phyloP scores from a whole-genome alignment of 352 stramenopile species.

The Phytophthora vignae region DNA sequence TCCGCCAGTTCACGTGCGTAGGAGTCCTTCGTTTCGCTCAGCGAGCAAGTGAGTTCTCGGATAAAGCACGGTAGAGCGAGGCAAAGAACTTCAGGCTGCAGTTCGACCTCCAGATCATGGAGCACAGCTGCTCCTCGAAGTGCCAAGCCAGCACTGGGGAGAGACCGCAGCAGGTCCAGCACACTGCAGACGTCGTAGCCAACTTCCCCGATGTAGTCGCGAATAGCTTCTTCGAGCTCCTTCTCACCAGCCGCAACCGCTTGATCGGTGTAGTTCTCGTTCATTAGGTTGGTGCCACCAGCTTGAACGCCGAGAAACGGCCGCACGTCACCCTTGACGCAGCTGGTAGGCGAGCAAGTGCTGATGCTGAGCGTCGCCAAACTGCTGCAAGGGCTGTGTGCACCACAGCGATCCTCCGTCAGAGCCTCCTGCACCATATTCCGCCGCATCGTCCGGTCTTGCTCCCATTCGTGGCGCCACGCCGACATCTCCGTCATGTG shows the following conservation, averaged over 20 bases:
- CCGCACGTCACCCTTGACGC: background rate
- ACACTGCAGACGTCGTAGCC: slow-evolving; percentile 2
- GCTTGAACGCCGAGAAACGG: background rate
- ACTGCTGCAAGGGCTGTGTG: background rate
- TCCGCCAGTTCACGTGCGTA: background rate
- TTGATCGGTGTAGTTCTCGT: no score
- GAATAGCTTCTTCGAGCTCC: slow-evolving; percentile 1
- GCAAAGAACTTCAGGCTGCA: slow-evolving; percentile 8
- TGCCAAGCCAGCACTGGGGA: background rate
- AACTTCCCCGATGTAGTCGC: background rate
- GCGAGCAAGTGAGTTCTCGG: background rate
- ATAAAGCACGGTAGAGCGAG: slow-evolving; percentile 5
- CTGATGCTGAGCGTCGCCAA: background rate
- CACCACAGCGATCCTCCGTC: background rate
- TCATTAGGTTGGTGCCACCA: background rate
- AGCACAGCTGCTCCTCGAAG: background rate
- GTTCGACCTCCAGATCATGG: slow-evolving; percentile 5
- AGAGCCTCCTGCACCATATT: background rate
- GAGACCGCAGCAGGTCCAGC: background rate
- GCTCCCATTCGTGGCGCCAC: slow-evolving; percentile 17
- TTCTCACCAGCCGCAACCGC: background rate
- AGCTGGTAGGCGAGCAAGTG: background rate
- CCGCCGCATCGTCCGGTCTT: slow-evolving; percentile 1
- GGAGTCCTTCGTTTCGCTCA: background rate
- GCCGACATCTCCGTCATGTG: slow-evolving; percentile 21